Evolutionary conservation across 2,329 filamentous ascomycete genomes (phyloP).

Genomic region (Leptographium procerum): DNA sequence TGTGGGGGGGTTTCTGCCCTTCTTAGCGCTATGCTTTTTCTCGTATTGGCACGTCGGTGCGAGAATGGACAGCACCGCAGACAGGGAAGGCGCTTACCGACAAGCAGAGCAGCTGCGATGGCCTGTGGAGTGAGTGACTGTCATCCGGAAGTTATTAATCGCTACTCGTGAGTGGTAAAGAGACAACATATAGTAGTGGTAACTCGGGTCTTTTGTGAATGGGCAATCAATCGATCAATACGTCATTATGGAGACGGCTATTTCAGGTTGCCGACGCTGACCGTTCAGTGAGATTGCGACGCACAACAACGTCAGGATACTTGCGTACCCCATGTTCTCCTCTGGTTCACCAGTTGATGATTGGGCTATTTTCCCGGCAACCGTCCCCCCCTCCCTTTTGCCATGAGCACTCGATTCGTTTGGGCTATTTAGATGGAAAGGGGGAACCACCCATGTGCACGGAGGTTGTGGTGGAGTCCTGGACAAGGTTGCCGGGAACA

Average conservation of each 20-base stretch:
- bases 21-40: neutral
- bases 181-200: neutral
- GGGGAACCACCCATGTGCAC: neutral
- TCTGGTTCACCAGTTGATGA: neutral
- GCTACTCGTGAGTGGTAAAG: no score
- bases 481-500: neutral
- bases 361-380: neutral
- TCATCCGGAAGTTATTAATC: no score
- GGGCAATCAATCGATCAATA: neutral
- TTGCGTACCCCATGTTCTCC: neutral
- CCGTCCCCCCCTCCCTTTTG: neutral
- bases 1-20: neutral
- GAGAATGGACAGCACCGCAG: neutral
- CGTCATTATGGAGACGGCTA: neutral
- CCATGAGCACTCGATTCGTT: neutral
- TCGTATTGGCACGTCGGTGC: neutral
- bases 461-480: neutral
- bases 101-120: neutral
- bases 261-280: neutral
- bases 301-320: neutral
- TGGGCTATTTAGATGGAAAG: neutral
- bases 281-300: neutral
- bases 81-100: neutral
- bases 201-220: neutral
- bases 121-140: no score